A percentile compares a stretch with the other conserved stretches of the same genome.
These are phyloP conservation scores for Chloris gayana DNA, from an alignment of 176 grass and related monocot species.

Conservation along the genomic window DNA sequence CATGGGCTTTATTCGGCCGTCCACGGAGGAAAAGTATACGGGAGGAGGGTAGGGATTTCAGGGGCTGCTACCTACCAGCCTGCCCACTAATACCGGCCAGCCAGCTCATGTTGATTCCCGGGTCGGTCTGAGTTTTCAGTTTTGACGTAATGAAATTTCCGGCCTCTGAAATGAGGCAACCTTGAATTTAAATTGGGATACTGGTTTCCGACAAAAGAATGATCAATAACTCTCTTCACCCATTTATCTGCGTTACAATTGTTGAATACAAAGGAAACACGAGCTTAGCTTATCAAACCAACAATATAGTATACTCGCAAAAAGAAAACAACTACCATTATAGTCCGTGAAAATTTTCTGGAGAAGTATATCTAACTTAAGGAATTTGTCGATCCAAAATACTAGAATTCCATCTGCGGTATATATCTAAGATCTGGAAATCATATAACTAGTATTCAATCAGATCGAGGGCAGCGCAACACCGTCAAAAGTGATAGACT, in stretches of 20 bases:
- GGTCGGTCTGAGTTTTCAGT: constrained; percentile 16
- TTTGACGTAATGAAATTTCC: neutral
- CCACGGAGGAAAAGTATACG: constrained; percentile 7
- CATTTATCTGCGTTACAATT: neutral
- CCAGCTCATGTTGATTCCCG: neutral
- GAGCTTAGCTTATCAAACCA: too few relatives aligned
- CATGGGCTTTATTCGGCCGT: constrained; percentile 24
- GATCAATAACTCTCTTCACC: neutral
- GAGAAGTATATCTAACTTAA: too few relatives aligned
- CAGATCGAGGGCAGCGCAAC: too few relatives aligned
- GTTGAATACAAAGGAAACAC: too few relatives aligned
- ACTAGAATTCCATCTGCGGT: too few relatives aligned
- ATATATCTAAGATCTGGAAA: too few relatives aligned
- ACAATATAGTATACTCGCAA: too few relatives aligned
- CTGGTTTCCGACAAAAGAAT: neutral
- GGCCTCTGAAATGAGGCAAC: neutral
- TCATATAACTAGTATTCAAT: too few relatives aligned
- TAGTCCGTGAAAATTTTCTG: too few relatives aligned
- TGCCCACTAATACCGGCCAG: constrained; percentile 13
- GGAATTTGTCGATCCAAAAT: too few relatives aligned
- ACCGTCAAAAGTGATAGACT: too few relatives aligned
- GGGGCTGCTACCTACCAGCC: constrained; percentile 39
- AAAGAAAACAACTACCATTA: too few relatives aligned
- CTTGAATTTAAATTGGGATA: neutral
- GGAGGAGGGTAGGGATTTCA: constrained; percentile 17